Percentiles rank a stretch among this genome's conserved stretches.
Conservation (phyloP, 768 basidiomycete genomes). For the Pleurotus eryngii region DNA sequence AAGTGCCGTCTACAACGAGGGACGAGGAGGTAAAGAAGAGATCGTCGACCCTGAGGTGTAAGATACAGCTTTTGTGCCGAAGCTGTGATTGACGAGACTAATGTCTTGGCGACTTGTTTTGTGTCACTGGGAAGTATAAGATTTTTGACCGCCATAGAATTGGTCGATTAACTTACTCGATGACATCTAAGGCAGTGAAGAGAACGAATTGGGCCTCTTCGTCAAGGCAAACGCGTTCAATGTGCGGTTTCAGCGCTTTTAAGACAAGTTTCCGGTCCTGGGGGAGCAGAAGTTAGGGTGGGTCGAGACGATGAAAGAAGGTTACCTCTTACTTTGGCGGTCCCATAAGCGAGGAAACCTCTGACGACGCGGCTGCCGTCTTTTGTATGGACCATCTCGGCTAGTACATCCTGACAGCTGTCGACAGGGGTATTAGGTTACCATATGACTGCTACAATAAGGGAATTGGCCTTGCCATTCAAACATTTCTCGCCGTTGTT, state of each 20-base stretch:
- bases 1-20: conserved; percentile 86
- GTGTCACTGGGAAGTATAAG: conserved; percentile 63
- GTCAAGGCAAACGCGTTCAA: conserved; percentile 83
- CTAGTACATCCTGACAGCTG: conserved; percentile 71
- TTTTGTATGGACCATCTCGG: conserved; percentile 93
- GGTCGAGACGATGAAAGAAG: not conserved
- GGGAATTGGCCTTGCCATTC: conserved; percentile 51
- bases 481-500: conserved; percentile 73
- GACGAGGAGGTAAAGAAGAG: conserved; percentile 77
- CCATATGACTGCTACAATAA: no score
- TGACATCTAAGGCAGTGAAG: conserved; percentile 86
- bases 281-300: not conserved
- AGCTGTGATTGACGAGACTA: conserved; percentile 66
- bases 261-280: conserved; percentile 88
- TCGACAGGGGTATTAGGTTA: no score
- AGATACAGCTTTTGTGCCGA: conserved; percentile 54
- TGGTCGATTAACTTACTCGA: conserved; percentile 57
- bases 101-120: conserved; percentile 78
- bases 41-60: conserved; percentile 74
- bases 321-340: conserved; percentile 61
- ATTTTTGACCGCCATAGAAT: not conserved
- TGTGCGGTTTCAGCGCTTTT: conserved; percentile 85
- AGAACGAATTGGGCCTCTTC: conserved; percentile 89
- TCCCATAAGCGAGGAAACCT: conserved; percentile 78
- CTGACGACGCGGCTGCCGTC: conserved; percentile 86